These are phyloP conservation scores for Quercus agrifolia DNA, from an alignment of 306 rosid species.

Conservation along the genomic window DNA sequence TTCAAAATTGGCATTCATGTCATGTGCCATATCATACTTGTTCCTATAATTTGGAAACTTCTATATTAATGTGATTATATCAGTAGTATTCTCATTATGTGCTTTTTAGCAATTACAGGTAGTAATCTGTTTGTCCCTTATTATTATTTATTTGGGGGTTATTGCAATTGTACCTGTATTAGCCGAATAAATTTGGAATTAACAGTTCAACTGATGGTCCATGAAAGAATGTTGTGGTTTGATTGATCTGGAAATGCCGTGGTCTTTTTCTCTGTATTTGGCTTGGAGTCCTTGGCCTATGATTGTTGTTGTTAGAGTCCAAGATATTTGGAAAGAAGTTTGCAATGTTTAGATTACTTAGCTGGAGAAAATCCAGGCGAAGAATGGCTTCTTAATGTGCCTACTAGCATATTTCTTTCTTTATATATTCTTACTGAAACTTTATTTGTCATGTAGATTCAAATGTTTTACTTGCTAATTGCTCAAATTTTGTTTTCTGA, in stretches of 20 bases:
- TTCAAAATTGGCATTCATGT: not conserved
- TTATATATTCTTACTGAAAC: not conserved
- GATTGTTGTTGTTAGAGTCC: not conserved
- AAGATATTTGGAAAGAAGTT: not conserved
- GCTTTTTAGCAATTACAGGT: not conserved
- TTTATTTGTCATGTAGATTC: not conserved
- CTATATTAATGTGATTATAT: not conserved
- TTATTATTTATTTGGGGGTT: not conserved
- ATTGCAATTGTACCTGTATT: too few relatives aligned
- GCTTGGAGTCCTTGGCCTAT: not conserved
- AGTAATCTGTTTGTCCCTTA: not conserved
- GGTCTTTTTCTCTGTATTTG: not conserved
- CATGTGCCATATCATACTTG: not conserved
- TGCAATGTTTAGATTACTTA: not conserved
- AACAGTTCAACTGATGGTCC: not conserved
- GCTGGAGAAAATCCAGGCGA: not conserved
- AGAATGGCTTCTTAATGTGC: not conserved
- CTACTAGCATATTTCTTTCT: not conserved
- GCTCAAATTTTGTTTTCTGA: slow-evolving; percentile 11
- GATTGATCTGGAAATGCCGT: not conserved
- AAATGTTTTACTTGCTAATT: slow-evolving; percentile 2
- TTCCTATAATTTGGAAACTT: not conserved
- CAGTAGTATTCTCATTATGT: not conserved
- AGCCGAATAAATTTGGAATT: not conserved
- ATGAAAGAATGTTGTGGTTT: not conserved